Evolutionary conservation across 2,329 filamentous ascomycete genomes (phyloP).

Genomic region (Aspergillus sp.): DNA sequence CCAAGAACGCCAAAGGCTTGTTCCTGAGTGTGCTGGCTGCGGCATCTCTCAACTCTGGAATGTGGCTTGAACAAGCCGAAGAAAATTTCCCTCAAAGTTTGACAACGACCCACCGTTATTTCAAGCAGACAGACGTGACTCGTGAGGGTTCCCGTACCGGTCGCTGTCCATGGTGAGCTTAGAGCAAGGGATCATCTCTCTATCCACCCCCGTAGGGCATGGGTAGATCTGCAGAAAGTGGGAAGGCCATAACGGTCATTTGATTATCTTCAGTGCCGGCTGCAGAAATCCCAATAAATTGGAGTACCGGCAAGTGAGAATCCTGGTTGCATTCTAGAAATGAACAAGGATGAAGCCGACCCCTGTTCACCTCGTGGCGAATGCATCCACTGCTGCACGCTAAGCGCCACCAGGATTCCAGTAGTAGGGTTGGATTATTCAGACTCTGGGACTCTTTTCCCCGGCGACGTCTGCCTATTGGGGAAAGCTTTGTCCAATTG

Average conservation of each 20-base stretch:
- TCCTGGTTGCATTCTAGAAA: neutral
- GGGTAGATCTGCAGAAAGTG: neutral
- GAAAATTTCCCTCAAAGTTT: neutral
- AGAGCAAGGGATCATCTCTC: constrained; percentile 3
- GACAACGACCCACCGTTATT: neutral
- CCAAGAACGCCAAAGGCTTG: neutral
- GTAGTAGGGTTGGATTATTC: neutral
- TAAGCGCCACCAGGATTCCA: neutral
- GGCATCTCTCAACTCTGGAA: neutral
- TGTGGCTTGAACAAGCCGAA: neutral
- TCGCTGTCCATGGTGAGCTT: neutral
- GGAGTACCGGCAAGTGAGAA: neutral
- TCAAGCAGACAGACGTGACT: neutral
- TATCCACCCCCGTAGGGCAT: neutral
- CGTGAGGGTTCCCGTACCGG: neutral
- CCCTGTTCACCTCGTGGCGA: neutral
- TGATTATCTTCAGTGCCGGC: neutral
- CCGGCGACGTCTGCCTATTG: neutral
- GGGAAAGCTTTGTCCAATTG: neutral
- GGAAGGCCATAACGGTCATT: neutral
- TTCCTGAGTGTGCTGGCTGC: neutral
- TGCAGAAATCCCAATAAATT: neutral
- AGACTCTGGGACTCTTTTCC: neutral
- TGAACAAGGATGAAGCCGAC: neutral
- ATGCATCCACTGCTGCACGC: neutral